Conservation (phyloP, 306 rosid species). For the Trifolium fragiferum region DNA sequence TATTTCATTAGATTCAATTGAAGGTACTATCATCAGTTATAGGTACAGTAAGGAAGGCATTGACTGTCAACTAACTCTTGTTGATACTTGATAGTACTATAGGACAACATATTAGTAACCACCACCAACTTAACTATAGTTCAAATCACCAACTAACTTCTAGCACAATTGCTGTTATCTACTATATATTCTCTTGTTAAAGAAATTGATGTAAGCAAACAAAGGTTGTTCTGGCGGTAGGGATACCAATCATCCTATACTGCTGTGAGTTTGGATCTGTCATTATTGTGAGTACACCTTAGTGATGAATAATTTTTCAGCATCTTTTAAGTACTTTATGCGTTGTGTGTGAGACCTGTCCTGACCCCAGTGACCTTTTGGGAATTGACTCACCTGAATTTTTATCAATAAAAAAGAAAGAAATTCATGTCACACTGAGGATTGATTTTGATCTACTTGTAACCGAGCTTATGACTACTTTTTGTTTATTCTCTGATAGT, state of each 20-base stretch:
- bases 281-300: not conserved
- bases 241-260: not conserved
- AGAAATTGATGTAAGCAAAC: not conserved
- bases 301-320: not conserved
- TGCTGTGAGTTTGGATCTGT: not conserved
- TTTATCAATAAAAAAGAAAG: not conserved
- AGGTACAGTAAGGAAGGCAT: not conserved
- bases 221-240: not conserved
- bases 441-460: conserved; percentile 2
- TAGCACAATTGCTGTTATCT: not conserved
- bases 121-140: not conserved
- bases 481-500: conserved; percentile 15
- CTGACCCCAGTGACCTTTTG: not conserved
- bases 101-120: not conserved
- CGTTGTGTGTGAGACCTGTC: not conserved
- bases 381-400: not conserved
- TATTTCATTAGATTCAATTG: not conserved
- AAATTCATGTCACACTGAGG: not conserved
- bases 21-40: conserved; percentile 2
- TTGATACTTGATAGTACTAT: not conserved
- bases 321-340: not conserved
- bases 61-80: not conserved
- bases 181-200: not conserved
- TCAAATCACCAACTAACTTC: conserved; percentile 11
- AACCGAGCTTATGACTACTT: conserved; percentile 9